Evolutionary conservation across 306 rosid species (phyloP), one percentile per base, ranked within the genome.

Genomic region (Cucumis cinereus): DNA sequence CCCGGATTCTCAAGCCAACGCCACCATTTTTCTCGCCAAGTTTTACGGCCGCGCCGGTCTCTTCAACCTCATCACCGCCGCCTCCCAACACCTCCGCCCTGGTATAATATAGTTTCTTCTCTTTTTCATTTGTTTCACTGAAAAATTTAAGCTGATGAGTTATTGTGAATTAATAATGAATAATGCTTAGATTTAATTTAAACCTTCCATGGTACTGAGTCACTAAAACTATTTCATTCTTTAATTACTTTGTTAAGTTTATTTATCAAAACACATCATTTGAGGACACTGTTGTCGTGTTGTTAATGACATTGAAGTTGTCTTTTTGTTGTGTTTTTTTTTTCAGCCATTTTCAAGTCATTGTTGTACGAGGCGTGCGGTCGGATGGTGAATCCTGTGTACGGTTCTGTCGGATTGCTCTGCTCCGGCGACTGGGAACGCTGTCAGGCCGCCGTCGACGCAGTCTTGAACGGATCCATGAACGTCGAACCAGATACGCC

Each of bases 1-100:
- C 4, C 47, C 90, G 0, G 92, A 92, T 23, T 78, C 90, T 43
- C 97, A 90, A 76, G 92, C 89, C 80, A 86, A 87, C 8, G 93
- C 93, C 80, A 92, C 97, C 4, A 87, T 90, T 22, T 90, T 92
- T 75, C 88, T 90, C 38, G 93, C 96, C 85, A 92, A 92, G 40
- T 92, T 87, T 80, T 88, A 84, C 11, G 97, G 96, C 63, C 93
- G 92, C 26, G 84, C 90, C 0, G 97, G 88, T 41, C 86, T 92
- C 45, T 79, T 90, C 82, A 89, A 88, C 82, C 91, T 92, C 80
- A 82, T 90, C 57, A 63, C 76, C 28, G 90, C 89, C 5, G 89
- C 88, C 11, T 72, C 88, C 0, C 77, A 38, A 0, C 50, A 78
- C 68, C 86, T 75, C 73, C 85, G 86, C 61, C 84, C 88, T 36